Percentiles rank a stretch among this genome's conserved stretches.
These are phyloP conservation scores for Lycium ferocissimum DNA, from an alignment of 257 asterid species.

Conservation along the genomic window DNA sequence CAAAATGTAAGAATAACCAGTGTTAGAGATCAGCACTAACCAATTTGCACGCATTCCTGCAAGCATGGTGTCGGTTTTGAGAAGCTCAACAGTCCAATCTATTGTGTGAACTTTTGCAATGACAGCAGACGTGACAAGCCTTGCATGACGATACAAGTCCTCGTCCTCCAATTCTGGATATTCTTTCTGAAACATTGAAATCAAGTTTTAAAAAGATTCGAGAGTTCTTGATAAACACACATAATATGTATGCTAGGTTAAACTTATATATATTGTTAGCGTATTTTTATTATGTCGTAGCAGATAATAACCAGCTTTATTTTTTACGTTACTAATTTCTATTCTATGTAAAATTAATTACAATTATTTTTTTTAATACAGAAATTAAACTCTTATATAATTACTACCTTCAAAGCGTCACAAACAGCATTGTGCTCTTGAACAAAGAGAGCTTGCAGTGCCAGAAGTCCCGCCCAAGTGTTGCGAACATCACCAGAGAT, in stretches of 20 bases:
- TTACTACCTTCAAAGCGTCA: conserved; percentile 56
- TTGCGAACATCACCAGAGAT: conserved; percentile 68
- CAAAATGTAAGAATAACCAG: not conserved
- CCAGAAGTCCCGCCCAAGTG: conserved; percentile 66
- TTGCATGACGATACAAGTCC: conserved; percentile 39
- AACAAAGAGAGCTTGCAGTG: conserved; percentile 65
- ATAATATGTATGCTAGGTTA: not conserved
- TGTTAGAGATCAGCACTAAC: conserved; percentile 30
- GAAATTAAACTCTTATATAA: not conserved
- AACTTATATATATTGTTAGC: too few relatives aligned
- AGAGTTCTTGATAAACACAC: not conserved
- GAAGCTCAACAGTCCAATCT: conserved; percentile 73
- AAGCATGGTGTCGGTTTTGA: conserved; percentile 56
- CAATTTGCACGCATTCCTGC: conserved; percentile 69
- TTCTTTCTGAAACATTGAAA: conserved; percentile 45
- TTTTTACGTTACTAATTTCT: not conserved
- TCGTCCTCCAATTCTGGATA: conserved; percentile 43
- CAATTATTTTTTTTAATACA: too few relatives aligned
- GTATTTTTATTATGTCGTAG: not conserved
- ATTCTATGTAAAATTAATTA: too few relatives aligned
- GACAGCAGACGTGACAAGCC: conserved; percentile 69
- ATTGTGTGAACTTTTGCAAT: conserved; percentile 78
- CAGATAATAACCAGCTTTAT: not conserved
- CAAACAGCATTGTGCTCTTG: conserved; percentile 70
- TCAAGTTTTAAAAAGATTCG: not conserved